phyloP scores from a whole-genome alignment of 805 yeast species.

The Ogataea corticis region DNA sequence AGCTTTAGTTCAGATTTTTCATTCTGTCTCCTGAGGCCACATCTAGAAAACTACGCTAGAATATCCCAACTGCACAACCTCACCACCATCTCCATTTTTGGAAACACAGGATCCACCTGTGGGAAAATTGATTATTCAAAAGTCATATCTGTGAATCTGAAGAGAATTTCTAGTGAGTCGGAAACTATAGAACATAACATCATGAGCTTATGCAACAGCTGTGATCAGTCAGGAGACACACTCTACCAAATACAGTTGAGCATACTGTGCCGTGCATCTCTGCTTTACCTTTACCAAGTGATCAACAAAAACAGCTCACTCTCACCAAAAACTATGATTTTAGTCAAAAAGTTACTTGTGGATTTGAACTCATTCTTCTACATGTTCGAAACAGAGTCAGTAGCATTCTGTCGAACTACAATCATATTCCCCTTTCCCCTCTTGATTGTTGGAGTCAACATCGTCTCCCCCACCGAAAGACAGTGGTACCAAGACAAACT shows the following conservation, averaged over 20 bases:
- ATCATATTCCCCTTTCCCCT: conserved; percentile 12
- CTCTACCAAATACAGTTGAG: conserved; percentile 5
- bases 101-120: conserved; percentile 4
- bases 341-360: conserved; percentile 7
- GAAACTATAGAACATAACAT: conserved; percentile 9
- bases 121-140: conserved; percentile 1
- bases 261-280: conserved; percentile 14
- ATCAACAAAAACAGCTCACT: conserved; percentile 13
- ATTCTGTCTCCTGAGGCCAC: conserved; percentile 8
- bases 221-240: neutral
- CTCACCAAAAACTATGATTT: conserved; percentile 18
- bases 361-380: conserved; percentile 2
- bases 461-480: conserved; percentile 9
- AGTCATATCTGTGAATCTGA: conserved; percentile 9
- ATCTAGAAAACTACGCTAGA: conserved; percentile 14
- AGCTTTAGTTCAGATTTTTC: conserved; percentile 7
- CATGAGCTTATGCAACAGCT: neutral
- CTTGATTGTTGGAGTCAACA: conserved; percentile 17
- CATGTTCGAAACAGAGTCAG: no score
- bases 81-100: conserved; percentile 10
- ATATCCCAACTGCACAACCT: conserved; percentile 12
- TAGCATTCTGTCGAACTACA: neutral
- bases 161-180: conserved; percentile 11
- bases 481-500: conserved; percentile 6
- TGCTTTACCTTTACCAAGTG: conserved; percentile 18